A percentile compares a stretch with the other conserved stretches of the same genome.
Conservation (phyloP, 345 rosid species). For the Luvunga scandens region DNA sequence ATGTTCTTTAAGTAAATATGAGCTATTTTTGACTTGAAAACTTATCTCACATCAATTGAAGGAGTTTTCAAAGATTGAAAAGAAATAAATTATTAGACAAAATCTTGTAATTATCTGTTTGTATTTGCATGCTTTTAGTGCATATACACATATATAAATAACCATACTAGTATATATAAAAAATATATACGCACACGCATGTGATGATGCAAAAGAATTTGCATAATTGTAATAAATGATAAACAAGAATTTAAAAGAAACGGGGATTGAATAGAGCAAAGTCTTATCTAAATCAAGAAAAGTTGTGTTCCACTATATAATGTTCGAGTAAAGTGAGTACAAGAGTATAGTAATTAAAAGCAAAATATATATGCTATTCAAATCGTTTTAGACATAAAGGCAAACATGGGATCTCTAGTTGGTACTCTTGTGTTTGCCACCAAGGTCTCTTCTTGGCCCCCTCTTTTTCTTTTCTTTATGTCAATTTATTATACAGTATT, state of each 20-base stretch:
- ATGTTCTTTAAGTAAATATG: background rate
- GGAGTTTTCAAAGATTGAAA: background rate
- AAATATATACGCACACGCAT: background rate
- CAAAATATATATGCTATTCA: slow-evolving; percentile 44
- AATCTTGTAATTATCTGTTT: background rate
- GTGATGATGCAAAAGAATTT: slow-evolving; percentile 11
- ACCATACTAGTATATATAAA: too few species aligned
- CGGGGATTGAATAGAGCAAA: background rate
- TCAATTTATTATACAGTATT: background rate
- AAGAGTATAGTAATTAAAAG: slow-evolving; percentile 25
- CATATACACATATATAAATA: background rate
- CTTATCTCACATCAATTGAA: background rate
- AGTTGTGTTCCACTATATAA: slow-evolving; percentile 53
- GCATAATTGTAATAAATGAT: background rate
- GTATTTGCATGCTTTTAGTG: background rate
- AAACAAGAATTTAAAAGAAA: background rate
- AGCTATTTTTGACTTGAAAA: background rate
- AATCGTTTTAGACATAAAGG: slow-evolving; percentile 42
- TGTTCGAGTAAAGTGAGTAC: slow-evolving; percentile 49
- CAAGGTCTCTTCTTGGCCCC: slow-evolving; percentile 41
- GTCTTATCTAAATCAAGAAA: slow-evolving; percentile 36
- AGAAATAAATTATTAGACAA: background rate
- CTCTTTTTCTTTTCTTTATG: slow-evolving; percentile 1
- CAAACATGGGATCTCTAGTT: slow-evolving; percentile 50
- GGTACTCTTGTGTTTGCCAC: slow-evolving; percentile 55